Evolutionary conservation across 495 filamentous ascomycete species (phyloP).

Genomic region (Gamarada debralockiae): DNA sequence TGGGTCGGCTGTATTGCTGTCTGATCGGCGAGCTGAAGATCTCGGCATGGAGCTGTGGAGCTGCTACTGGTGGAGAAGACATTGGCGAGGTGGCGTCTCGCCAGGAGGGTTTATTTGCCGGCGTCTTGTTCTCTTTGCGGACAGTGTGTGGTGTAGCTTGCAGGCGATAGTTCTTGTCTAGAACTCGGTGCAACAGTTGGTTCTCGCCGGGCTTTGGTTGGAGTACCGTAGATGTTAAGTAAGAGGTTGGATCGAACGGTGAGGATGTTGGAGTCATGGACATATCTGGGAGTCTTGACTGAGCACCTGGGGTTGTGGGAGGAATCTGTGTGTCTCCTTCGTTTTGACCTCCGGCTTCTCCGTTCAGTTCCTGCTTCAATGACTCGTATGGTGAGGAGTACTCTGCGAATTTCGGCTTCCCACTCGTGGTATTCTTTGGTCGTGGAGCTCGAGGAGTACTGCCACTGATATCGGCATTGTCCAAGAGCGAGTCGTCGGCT

Average conservation of each 20-base stretch:
- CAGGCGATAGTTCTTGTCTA: conserved; percentile 90
- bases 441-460: conserved; percentile 50
- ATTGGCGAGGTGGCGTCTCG: conserved; percentile 49
- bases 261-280: conserved; percentile 46
- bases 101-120: conserved; percentile 26
- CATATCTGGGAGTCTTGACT: conserved; percentile 48
- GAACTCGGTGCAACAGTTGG: conserved; percentile 78
- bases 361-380: conserved; percentile 54
- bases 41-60: conserved; percentile 77
- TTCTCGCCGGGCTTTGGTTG: conserved; percentile 49
- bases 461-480: conserved; percentile 46
- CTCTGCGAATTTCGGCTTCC: conserved; percentile 48
- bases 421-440: conserved; percentile 33
- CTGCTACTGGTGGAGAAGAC: conserved; percentile 73
- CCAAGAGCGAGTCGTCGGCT: conserved; percentile 49
- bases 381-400: conserved; percentile 66
- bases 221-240: conserved; percentile 34
- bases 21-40: conserved; percentile 74
- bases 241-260: conserved; percentile 28
- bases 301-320: conserved; percentile 33
- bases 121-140: conserved; percentile 22
- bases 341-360: conserved; percentile 29
- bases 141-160: conserved; percentile 81
- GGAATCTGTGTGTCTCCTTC: conserved; percentile 40
- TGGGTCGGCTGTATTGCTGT: conserved; percentile 23